Evolutionary conservation across 2,329 filamentous ascomycete species (phyloP), one percentile per base, ranked within the genome.

Genomic region (Gaeumannomyces sp.): DNA sequence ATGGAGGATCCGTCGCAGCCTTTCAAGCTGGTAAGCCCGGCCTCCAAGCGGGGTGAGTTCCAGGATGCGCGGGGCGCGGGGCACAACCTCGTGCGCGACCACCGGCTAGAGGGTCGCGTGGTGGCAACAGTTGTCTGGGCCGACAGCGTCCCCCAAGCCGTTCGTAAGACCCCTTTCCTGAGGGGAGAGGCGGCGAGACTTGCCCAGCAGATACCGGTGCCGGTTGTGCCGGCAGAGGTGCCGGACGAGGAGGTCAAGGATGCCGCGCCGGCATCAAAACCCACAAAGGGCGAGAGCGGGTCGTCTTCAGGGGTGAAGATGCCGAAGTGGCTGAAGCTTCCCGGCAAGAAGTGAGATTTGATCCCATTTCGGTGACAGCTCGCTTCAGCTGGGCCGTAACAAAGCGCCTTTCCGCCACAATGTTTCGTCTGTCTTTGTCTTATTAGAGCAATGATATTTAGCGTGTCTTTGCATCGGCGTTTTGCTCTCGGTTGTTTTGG

Each of bases 71-170:
- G 76, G 16, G 78, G 78, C 60, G 75, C 76, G 10, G 74, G 76
- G 50, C 82, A 82, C 72, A 83, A 74, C 59, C 78, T 97, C n/a
- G 90, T 97, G 65, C 81, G 83, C 63, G 86, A 89, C 65, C 83
- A 96, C 69, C 86, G 88, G 19, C 84, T 97, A 67, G 83, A 82
- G 3, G 87, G 88, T 8, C 83, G 86, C 45, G 88, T 93, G 38
- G 79, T 96, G 11, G 79, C 97, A 59, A 94, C 89, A 66, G 84
- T 96, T 67, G 77, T 87, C 1, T 96, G 92, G 91, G 85, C 87
- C 27, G 83, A 88, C 60, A 80, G 76, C 53, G 89, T 88, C 1
- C 80, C 83, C n/a, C 71, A 78, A 1, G 77, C 81, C 14, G 83
- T 82, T 5, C 80, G 88, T 66, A 82, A 81, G 35, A 77, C 76